These are phyloP conservation scores for Aspergillus sp. DNA, from an alignment of 2,329 filamentous ascomycete genomes.

Conservation along the genomic window DNA sequence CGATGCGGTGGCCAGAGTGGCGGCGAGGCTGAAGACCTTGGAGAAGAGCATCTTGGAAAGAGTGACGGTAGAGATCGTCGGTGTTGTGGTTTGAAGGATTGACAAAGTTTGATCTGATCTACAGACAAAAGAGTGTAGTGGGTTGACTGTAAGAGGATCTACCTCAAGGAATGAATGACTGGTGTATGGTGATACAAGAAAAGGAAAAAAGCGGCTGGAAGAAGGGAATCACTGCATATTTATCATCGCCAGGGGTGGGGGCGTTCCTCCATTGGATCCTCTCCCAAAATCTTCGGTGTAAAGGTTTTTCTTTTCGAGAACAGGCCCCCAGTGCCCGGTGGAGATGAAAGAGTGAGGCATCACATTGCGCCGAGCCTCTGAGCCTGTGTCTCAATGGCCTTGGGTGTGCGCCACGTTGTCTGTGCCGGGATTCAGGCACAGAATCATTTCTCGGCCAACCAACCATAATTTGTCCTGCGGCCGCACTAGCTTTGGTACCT, in stretches of 20 bases:
- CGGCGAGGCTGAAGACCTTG: slow-evolving; percentile 13
- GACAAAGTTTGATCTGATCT: slow-evolving; percentile 12
- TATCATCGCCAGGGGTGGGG: slow-evolving; percentile 5
- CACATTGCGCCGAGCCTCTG: slow-evolving; percentile 4
- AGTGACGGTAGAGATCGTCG: slow-evolving; percentile 7
- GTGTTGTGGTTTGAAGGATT: slow-evolving; percentile 12
- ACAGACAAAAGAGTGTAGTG: slow-evolving; percentile 15
- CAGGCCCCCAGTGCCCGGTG: background rate
- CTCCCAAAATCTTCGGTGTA: slow-evolving; percentile 5
- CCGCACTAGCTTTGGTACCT: slow-evolving; percentile 4
- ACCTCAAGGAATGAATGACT: slow-evolving; percentile 19
- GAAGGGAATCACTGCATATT: slow-evolving; percentile 3
- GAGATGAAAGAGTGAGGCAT: slow-evolving; percentile 12
- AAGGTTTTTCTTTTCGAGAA: slow-evolving; percentile 5
- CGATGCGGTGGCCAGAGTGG: slow-evolving; percentile 11
- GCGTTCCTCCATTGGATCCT: background rate
- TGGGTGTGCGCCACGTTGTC: slow-evolving; percentile 8
- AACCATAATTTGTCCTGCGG: background rate
- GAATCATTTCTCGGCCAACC: background rate
- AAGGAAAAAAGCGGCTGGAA: background rate
- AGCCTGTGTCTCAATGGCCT: background rate
- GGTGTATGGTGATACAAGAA: background rate
- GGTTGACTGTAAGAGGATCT: slow-evolving; percentile 14
- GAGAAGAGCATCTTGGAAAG: slow-evolving; percentile 15
- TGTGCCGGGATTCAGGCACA: slow-evolving; percentile 13